Evolutionary conservation across 331 rosid genomes (phyloP).

Genomic region (Spiraea crenata): DNA sequence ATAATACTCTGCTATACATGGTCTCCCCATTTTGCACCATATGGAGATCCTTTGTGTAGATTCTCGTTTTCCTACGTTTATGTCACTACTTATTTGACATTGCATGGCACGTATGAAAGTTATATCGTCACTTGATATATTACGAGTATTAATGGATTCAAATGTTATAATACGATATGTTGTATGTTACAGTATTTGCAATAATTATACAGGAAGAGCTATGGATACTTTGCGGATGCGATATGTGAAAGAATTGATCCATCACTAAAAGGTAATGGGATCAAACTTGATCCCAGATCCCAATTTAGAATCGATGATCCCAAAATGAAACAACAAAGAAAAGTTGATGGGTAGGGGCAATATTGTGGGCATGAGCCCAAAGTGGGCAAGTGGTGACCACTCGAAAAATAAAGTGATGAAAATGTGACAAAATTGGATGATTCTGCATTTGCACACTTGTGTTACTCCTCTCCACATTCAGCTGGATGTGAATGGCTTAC

Average conservation of each 20-base stretch:
- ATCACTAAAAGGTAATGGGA: slow-evolving; percentile 16
- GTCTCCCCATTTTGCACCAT: slow-evolving; percentile 17
- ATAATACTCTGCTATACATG: slow-evolving; percentile 2
- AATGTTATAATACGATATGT: no score
- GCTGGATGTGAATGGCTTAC: slow-evolving; percentile 23
- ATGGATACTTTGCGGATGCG: neutral
- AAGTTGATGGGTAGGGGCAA: slow-evolving; percentile 2
- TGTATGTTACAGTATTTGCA: neutral
- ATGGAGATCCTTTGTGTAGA: slow-evolving; percentile 19
- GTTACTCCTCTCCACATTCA: slow-evolving; percentile 31
- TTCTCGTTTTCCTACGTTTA: slow-evolving; percentile 2
- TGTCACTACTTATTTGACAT: slow-evolving; percentile 1
- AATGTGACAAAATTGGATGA: slow-evolving; percentile 11
- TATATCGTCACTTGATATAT: no score
- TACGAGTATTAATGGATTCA: no score
- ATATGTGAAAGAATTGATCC: slow-evolving; percentile 16
- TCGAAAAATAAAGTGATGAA: neutral
- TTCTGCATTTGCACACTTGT: slow-evolving; percentile 26
- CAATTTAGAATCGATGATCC: slow-evolving; percentile 27
- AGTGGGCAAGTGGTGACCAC: slow-evolving; percentile 41
- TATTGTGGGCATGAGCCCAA: slow-evolving; percentile 5
- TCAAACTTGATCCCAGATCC: slow-evolving; percentile 29
- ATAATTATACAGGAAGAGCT: no score
- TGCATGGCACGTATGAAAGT: no score
- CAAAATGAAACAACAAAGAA: neutral